Evolutionary conservation across 495 filamentous ascomycete genomes (phyloP).

Genomic region (Hypoxylon rickii): DNA sequence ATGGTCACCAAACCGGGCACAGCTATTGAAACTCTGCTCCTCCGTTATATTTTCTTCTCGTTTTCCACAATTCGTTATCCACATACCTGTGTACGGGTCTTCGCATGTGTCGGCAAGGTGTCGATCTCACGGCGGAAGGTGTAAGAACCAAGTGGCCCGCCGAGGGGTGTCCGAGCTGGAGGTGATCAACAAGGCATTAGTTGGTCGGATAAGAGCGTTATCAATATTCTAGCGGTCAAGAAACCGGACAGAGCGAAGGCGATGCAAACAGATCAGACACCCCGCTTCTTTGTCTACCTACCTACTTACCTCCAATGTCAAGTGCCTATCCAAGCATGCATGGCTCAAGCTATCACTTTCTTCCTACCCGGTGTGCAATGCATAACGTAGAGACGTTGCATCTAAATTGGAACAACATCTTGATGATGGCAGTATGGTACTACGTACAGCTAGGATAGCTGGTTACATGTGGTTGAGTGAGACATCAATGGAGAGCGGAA

Average conservation of each 20-base stretch:
- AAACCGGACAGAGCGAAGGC: too few species aligned
- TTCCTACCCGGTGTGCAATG: conserved; percentile 17
- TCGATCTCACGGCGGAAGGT: conserved; percentile 17
- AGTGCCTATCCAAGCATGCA: conserved; percentile 4
- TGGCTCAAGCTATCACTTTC: conserved; percentile 9
- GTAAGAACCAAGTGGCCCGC: conserved; percentile 4
- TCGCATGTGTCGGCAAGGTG: conserved; percentile 8
- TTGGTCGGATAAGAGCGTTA: conserved; percentile 4
- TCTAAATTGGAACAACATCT: conserved; percentile 29
- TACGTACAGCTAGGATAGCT: too few species aligned
- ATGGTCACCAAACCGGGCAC: not conserved
- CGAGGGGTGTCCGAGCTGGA: conserved; percentile 24
- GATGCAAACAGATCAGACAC: too few species aligned
- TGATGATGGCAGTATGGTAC: too few species aligned
- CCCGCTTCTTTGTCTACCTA: too few species aligned
- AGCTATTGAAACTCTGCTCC: not conserved
- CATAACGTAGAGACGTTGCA: conserved; percentile 16
- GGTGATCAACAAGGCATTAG: conserved; percentile 16
- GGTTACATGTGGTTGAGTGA: too few species aligned
- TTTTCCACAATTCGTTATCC: conserved; percentile 14
- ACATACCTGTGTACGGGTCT: not conserved
- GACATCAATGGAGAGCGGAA: too few species aligned
- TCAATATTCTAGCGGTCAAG: conserved; percentile 22
- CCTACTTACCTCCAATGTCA: too few species aligned
- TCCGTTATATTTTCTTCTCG: conserved; percentile 8